Conservation (phyloP, 2,329 filamentous ascomycete genomes). For the Lasiodiplodia sp. region DNA sequence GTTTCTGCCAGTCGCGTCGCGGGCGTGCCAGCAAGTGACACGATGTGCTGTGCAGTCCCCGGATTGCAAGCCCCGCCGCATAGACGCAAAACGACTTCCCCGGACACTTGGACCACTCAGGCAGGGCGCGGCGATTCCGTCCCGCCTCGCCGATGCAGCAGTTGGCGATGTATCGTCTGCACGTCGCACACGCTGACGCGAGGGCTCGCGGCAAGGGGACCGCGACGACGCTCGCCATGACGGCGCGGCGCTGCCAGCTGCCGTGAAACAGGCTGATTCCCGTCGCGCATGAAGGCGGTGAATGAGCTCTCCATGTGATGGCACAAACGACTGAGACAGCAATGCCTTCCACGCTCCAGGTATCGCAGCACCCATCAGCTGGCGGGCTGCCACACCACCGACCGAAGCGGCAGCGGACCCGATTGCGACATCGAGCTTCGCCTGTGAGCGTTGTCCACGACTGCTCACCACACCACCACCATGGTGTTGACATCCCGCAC, state of each 20-base stretch:
- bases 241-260: slow-evolving; percentile 15
- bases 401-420: slow-evolving; percentile 2
- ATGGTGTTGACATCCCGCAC: not conserved
- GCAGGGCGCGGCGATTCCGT: slow-evolving; percentile 12
- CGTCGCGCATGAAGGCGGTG: slow-evolving; percentile 29
- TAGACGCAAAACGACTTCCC: slow-evolving; percentile 25
- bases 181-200: slow-evolving; percentile 18
- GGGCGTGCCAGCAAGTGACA: slow-evolving; percentile 14
- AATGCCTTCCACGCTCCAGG: slow-evolving; percentile 24
- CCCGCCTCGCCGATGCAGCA: slow-evolving; percentile 21
- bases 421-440: not conserved
- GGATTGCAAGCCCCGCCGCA: slow-evolving; percentile 24
- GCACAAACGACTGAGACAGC: slow-evolving; percentile 25
- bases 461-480: not conserved
- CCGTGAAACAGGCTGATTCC: slow-evolving; percentile 26
- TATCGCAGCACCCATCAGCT: slow-evolving; percentile 25
- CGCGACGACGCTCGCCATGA: slow-evolving; percentile 9
- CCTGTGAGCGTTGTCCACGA: not conserved
- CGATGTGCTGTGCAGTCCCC: slow-evolving; percentile 14
- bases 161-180: slow-evolving; percentile 12
- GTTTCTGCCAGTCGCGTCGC: not conserved
- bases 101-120: slow-evolving; percentile 22
- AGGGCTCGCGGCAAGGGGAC: slow-evolving; percentile 24
- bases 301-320: slow-evolving; percentile 26
- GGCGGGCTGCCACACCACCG: not conserved